Evolutionary conservation across 1,284 basidiomycete species (phyloP).

Genomic region (Leccinum pseudoinsigne): DNA sequence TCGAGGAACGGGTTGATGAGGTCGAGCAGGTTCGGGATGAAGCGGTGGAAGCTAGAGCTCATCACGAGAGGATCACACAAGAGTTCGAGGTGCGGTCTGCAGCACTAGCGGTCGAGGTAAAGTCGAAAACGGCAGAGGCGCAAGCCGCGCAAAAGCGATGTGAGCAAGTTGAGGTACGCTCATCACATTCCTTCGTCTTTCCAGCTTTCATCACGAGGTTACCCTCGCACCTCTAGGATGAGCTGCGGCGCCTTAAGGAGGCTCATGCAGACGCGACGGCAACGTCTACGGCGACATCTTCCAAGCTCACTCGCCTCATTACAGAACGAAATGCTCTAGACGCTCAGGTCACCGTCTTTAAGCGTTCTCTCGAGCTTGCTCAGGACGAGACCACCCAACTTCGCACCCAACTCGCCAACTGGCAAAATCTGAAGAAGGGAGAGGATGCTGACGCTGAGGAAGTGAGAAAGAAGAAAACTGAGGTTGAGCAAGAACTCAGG

Average conservation of each 20-base stretch:
- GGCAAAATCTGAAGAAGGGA: constrained; percentile 64
- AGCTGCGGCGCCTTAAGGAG: constrained; percentile 45
- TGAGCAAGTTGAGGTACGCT: constrained; percentile 45
- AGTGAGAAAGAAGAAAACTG: constrained; percentile 52
- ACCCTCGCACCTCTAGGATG: constrained; percentile 35
- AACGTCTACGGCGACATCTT: constrained; percentile 43
- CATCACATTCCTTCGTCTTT: background rate
- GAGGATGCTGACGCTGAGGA: constrained; percentile 58
- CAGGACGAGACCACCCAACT: constrained; percentile 55
- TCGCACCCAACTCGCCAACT: constrained; percentile 63
- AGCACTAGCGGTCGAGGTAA: constrained; percentile 37
- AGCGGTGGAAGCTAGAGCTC: constrained; percentile 33
- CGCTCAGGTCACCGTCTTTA: constrained; percentile 52
- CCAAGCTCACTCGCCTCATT: constrained; percentile 54
- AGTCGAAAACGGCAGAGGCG: constrained; percentile 39
- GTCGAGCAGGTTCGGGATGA: constrained; percentile 43
- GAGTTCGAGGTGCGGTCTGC: constrained; percentile 37
- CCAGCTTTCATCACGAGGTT: background rate
- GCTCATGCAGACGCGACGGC: constrained; percentile 48
- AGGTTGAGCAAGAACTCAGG: constrained; percentile 55
- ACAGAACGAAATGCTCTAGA: constrained; percentile 59
- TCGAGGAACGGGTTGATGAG: constrained; percentile 51
- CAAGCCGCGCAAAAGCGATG: constrained; percentile 40
- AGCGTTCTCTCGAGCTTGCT: constrained; percentile 55
- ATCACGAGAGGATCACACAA: constrained; percentile 20